These are phyloP conservation scores for Maudiozyma humilis DNA, from an alignment of 1,139 yeast species.

Conservation along the genomic window DNA sequence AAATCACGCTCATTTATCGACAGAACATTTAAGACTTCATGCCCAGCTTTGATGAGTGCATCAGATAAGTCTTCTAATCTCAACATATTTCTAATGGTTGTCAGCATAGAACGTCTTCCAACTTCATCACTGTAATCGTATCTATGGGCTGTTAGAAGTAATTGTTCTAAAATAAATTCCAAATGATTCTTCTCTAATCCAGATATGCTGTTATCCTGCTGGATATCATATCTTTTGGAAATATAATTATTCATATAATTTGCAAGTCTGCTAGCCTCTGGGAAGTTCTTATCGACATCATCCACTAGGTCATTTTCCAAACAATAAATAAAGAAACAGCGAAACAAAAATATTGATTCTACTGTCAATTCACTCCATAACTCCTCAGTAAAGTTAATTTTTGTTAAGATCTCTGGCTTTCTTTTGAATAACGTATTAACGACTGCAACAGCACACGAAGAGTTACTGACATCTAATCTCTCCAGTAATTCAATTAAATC, in stretches of 20 bases:
- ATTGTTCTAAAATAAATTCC: slow-evolving; percentile 70
- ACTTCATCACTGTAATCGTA: slow-evolving; percentile 88
- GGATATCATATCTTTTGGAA: slow-evolving; percentile 42
- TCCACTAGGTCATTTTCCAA: slow-evolving; percentile 44
- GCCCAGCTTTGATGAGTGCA: slow-evolving; percentile 46
- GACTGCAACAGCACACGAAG: slow-evolving; percentile 59
- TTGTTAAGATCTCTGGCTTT: slow-evolving; percentile 53
- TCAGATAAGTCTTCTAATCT: slow-evolving; percentile 45
- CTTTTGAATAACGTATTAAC: slow-evolving; percentile 53
- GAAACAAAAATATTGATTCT: slow-evolving; percentile 65
- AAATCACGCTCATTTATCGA: slow-evolving; percentile 80
- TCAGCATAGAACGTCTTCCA: slow-evolving; percentile 77
- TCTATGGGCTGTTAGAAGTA: slow-evolving; percentile 56
- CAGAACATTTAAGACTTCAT: slow-evolving; percentile 58
- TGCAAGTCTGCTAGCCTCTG: slow-evolving; percentile 73
- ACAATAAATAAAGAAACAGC: slow-evolving; percentile 62
- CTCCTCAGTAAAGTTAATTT: slow-evolving; percentile 48
- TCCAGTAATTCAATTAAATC: slow-evolving; percentile 68
- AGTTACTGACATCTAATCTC: slow-evolving; percentile 57
- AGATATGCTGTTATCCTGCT: slow-evolving; percentile 10
- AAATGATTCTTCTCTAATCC: slow-evolving; percentile 43
- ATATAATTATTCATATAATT: slow-evolving; percentile 28
- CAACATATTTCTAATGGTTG: slow-evolving; percentile 56
- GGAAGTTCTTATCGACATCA: slow-evolving; percentile 63
- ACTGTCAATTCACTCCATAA: slow-evolving; percentile 67